Evolutionary conservation across 495 filamentous ascomycete species (phyloP), one percentile per base, ranked within the genome.

Genomic region (Podospora sp.): DNA sequence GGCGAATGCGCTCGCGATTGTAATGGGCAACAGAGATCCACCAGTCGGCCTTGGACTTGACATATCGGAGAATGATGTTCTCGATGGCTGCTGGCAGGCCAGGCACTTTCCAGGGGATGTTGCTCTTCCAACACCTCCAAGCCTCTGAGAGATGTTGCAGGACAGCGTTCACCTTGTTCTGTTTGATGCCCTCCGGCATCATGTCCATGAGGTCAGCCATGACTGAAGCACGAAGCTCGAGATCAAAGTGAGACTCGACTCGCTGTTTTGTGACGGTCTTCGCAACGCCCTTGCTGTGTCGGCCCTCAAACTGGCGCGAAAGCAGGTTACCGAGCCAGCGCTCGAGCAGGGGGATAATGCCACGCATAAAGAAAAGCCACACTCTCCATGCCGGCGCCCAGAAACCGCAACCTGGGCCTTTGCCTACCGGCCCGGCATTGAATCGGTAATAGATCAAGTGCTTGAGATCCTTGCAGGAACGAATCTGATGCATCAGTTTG

Each of bases 41-140:
- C 96, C 95, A 99, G 77, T 99, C 95, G 26, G 95, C 96, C 81
- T 99, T 99, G 76, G 92, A 92, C 84, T 99, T 99, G 66, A 99
- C 95, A 71, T 99, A 99, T 67, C 95, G 90, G 66, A 99, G 84
- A 73, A 99, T 98, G 71, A 98, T 96, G 73, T 98, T 98, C 79
- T 99, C 95, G 65, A 99, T 98, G 1, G 95, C 93, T 2, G 96
- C 96, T 50, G 95, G 95, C 60, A 99, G 78, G 29, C 95, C 95
- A 63, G 95, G 95, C 2, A 99, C 95, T 80, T 99, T 99, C 95
- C 95, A 99, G 6, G 95, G 95, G 72, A 99, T 98, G 73, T 99
- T 99, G 84, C 93, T 97, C 90, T 99, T 99, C 95, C 95, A 99
- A 80, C 95, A 99, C 78, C 95, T 85, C 95, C 95, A 99, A 9